Conservation (phyloP, 2,329 filamentous ascomycete species). For the Colletotrichum limetticola region DNA sequence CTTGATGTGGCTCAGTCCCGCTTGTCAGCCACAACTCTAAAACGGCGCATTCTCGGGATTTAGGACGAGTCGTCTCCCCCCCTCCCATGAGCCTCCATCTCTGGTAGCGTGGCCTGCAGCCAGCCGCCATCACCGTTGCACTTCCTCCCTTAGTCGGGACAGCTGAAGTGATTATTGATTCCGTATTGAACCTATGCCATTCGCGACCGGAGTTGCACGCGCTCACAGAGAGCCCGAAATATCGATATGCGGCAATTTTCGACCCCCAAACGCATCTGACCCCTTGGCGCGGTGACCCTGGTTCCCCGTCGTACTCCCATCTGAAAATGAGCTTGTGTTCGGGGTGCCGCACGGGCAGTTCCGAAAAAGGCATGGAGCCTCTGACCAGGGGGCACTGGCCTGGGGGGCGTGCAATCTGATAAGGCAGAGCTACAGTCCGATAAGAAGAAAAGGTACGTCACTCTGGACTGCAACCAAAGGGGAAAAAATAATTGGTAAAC, state of each 20-base stretch:
- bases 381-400: conserved; percentile 15
- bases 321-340: conserved; percentile 27
- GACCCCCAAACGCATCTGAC: background rate
- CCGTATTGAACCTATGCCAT: background rate
- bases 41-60: conserved; percentile 28
- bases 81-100: background rate
- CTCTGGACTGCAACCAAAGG: background rate
- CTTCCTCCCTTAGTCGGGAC: background rate
- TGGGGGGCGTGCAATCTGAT: conserved; percentile 21
- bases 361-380: conserved; percentile 22
- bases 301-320: conserved; percentile 17
- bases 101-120: background rate
- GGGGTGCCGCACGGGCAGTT: conserved; percentile 30
- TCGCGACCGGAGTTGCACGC: background rate
- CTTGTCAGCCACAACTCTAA: conserved; percentile 35
- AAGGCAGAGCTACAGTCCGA: background rate
- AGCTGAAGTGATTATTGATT: background rate
- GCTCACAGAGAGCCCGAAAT: background rate
- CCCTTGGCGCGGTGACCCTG: conserved; percentile 3
- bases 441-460: conserved; percentile 19
- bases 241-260: background rate
- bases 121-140: background rate
- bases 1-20: conserved; percentile 31
- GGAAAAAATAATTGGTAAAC: background rate
- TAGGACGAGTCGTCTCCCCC: conserved; percentile 2